Evolutionary conservation across 352 stramenopile species (phyloP).

Genomic region (Lagenidium sp.): DNA sequence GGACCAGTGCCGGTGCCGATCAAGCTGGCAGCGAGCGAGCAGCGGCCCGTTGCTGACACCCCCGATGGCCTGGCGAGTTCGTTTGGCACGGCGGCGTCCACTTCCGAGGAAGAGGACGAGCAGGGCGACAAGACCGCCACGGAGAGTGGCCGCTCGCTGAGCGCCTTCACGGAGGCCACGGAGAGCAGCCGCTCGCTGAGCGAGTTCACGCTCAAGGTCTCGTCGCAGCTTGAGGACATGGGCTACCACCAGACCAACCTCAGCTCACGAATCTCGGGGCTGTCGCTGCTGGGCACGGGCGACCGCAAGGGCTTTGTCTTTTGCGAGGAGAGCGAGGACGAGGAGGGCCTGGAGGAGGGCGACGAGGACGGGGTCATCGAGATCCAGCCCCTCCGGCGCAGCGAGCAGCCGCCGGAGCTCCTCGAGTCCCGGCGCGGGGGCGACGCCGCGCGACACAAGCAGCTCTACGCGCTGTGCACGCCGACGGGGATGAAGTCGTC

Average conservation of each 20-base stretch:
- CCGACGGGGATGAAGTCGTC: too few relatives aligned
- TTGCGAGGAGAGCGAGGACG: neutral
- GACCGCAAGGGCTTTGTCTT: neutral
- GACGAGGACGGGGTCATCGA: slow-evolving; percentile 10
- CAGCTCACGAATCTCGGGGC: slow-evolving; percentile 3
- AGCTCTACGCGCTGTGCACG: neutral
- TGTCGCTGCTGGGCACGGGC: slow-evolving; percentile 10
- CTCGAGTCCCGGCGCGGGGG: slow-evolving; percentile 15
- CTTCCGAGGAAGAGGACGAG: neutral
- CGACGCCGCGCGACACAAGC: slow-evolving; percentile 15
- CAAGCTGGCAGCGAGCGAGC: too few relatives aligned
- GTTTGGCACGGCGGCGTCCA: neutral
- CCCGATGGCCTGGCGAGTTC: neutral
- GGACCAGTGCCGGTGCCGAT: neutral
- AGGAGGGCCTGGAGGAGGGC: neutral
- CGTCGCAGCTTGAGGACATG: slow-evolving; percentile 7
- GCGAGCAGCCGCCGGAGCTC: slow-evolving; percentile 12
- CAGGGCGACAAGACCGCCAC: neutral
- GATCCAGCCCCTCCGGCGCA: slow-evolving; percentile 11
- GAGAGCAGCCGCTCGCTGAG: slow-evolving; percentile 14
- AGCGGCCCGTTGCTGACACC: too few relatives aligned
- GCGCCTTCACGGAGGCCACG: neutral
- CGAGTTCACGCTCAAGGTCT: slow-evolving; percentile 16
- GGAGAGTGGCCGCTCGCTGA: neutral
- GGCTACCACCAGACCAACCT: slow-evolving; percentile 2